These are phyloP conservation scores for Graphium sp. DNA, from an alignment of 2,329 filamentous ascomycete species.

Conservation along the genomic window DNA sequence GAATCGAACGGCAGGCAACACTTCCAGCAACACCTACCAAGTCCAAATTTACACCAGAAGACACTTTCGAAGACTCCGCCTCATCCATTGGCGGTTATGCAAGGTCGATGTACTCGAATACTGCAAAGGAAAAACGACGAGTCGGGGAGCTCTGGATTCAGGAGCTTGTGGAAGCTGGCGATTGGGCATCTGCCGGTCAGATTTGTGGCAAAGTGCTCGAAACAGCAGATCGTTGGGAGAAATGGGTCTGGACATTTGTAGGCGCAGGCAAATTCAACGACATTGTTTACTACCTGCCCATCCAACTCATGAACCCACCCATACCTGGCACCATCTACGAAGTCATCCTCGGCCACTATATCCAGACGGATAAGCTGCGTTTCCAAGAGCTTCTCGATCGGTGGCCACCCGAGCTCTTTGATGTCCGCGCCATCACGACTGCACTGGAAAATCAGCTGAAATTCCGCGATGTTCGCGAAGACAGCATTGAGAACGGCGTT, in stretches of 20 bases:
- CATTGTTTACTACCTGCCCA: constrained; percentile 71
- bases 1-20: constrained; percentile 22
- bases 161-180: constrained; percentile 55
- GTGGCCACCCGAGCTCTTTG: constrained; percentile 76
- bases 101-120: constrained; percentile 39
- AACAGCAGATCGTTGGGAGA: constrained; percentile 73
- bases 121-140: constrained; percentile 73
- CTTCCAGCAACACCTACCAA: constrained; percentile 22
- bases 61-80: constrained; percentile 58
- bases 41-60: constrained; percentile 19
- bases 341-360: constrained; percentile 75
- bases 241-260: constrained; percentile 88
- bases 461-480: constrained; percentile 56
- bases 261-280: constrained; percentile 77
- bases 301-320: constrained; percentile 58
- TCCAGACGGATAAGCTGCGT: constrained; percentile 56
- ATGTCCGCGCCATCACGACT: constrained; percentile 58
- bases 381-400: constrained; percentile 66
- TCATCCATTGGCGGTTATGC: constrained; percentile 21
- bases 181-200: constrained; percentile 66
- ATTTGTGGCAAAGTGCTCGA: constrained; percentile 71
- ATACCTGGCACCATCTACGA: constrained; percentile 76
- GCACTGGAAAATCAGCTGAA: constrained; percentile 71
- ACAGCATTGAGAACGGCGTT: constrained; percentile 57
- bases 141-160: constrained; percentile 91